These are phyloP conservation scores for Deuterostichococcus epilithicus DNA, from an alignment of 139 green algal species.

Conservation along the genomic window DNA sequence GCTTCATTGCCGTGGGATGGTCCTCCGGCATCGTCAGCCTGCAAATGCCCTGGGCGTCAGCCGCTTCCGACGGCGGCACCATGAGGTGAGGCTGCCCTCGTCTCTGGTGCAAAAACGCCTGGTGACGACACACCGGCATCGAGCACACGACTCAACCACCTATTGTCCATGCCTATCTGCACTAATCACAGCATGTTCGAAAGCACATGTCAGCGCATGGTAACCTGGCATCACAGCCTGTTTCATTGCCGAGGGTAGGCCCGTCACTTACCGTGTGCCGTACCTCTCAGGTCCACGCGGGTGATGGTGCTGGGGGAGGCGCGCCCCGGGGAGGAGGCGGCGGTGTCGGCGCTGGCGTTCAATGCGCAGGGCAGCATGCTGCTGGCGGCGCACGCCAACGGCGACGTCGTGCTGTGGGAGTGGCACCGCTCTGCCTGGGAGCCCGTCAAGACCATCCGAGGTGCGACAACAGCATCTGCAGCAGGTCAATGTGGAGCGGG, in stretches of 20 bases:
- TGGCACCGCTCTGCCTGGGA: conserved; percentile 17
- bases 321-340: not conserved
- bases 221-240: too few species aligned
- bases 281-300: not conserved
- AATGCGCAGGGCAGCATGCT: conserved; percentile 19
- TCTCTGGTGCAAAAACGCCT: too few species aligned
- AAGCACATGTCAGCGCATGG: too few species aligned
- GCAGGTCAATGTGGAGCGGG: not conserved
- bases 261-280: too few species aligned
- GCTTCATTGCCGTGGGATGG: not conserved
- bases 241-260: too few species aligned
- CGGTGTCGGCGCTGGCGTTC: conserved; percentile 3
- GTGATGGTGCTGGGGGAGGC: conserved; percentile 2
- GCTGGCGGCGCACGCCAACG: conserved; percentile 18
- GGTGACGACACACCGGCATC: too few species aligned
- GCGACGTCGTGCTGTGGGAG: conserved; percentile 22
- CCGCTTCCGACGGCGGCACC: too few species aligned
- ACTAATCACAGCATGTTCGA: too few species aligned
- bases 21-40: not conserved
- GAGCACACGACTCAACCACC: too few species aligned
- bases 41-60: not conserved
- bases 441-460: conserved; percentile 16
- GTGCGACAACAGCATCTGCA: not conserved
- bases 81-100: too few species aligned
- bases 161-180: too few species aligned